A percentile compares a stretch with the other conserved stretches of the same genome.
Evolutionary conservation across 179 eudicot species (phyloP).

Genomic region (Monotropa hypopitys): DNA sequence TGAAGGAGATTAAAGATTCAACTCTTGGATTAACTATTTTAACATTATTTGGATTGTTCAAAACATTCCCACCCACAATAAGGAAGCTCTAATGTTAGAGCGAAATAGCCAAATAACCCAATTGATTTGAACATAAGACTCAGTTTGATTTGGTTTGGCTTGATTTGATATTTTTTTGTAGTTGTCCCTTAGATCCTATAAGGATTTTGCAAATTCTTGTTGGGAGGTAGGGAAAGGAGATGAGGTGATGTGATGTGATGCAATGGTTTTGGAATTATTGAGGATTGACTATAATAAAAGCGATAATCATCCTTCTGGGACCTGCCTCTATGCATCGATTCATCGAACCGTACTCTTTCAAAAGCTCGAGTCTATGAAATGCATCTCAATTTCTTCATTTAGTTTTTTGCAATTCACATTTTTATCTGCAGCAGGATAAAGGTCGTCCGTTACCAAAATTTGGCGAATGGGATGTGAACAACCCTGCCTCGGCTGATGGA

Average conservation of each 20-base stretch:
- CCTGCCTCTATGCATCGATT: not conserved
- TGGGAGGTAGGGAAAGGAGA: not conserved
- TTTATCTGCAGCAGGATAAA: conserved; percentile 27
- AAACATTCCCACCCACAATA: too few species aligned
- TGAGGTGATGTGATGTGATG: not conserved
- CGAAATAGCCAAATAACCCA: too few species aligned
- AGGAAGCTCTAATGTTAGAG: too few species aligned
- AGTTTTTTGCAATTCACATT: not conserved
- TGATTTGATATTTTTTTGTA: too few species aligned
- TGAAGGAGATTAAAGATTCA: too few species aligned
- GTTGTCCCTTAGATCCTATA: not conserved
- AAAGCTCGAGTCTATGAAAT: not conserved
- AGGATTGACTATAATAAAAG: not conserved
- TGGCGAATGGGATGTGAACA: conserved; percentile 73
- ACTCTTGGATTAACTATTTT: too few species aligned
- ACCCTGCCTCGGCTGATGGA: conserved; percentile 69
- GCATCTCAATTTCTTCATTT: not conserved
- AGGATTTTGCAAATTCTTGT: not conserved
- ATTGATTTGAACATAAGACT: too few species aligned
- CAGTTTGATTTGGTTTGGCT: too few species aligned
- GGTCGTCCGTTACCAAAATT: conserved; percentile 67
- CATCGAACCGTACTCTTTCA: not conserved
- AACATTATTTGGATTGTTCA: too few species aligned
- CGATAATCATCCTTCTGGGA: not conserved
- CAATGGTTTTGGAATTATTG: not conserved